Evolutionary conservation across 768 basidiomycete genomes (phyloP), one percentile per base, ranked within the genome.

Genomic region (Cystobasidium ongulense): DNA sequence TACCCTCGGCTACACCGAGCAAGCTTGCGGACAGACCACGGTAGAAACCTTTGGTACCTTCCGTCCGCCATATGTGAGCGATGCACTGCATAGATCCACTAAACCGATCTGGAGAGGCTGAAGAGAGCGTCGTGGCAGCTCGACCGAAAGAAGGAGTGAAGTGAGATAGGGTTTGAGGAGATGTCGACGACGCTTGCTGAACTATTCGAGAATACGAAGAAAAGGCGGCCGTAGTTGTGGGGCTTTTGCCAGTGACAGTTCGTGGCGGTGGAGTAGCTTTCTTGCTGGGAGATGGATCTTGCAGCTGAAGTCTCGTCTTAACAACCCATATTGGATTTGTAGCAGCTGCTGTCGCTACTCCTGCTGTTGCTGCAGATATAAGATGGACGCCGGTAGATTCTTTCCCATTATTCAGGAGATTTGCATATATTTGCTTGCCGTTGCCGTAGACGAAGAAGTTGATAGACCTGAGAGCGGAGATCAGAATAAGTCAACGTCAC

Each of bases 251-350:
- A 27, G 25, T 39, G 75, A 52, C 27, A 57, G 54, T 7, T 36
- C 17, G 63, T 46, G 71, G 63, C 23, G 7, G 57, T n/a, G 23
- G 46, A 31, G 27, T 59, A 0, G 64, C 59, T 29, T 38, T 27
- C 11, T 38, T 46, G 23, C 13, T 63, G 68, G 57, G 31, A 74
- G 75, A 27, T 62, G 74, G 72, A 21, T 81, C 80, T 13, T 81
- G 80, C 1, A 99, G 86, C 80, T 99, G 96, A 67, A 99, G 78
- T 7, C 95, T 88, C 53, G 96, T 99, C 82, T 98, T 99, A 75
- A 99, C 92, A 59, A 99, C 96, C 96, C 96, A 99, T 29, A 99
- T 95, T 0, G 96, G 96, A 81, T 99, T 99, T 25, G 96, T 98
- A 13, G 87, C 91, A 0, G 91, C 89, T 3, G 93, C 87, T 0